A percentile compares a stretch with the other conserved stretches of the same genome.
Evolutionary conservation across 257 asterid species (phyloP).

Genomic region (Nicotiana benthamiana): DNA sequence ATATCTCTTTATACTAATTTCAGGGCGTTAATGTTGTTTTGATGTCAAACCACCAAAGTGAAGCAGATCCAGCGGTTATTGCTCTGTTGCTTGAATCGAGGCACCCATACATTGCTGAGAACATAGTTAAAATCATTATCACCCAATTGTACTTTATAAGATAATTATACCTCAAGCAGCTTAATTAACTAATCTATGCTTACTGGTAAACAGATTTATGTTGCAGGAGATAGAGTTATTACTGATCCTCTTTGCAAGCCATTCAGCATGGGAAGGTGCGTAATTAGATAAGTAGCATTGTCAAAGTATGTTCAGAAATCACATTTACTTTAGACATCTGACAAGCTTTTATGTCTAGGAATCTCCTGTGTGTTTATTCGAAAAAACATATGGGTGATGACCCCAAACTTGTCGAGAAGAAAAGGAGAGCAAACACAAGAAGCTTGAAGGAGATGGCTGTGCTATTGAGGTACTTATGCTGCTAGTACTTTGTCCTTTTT

Average conservation of each 20-base stretch:
- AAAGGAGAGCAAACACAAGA: slow-evolving; percentile 81
- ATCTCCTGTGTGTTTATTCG: slow-evolving; percentile 87
- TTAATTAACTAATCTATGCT: slow-evolving; percentile 16
- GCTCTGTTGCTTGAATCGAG: slow-evolving; percentile 77
- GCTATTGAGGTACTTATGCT: slow-evolving; percentile 56
- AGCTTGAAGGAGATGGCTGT: slow-evolving; percentile 92
- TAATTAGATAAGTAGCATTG: slow-evolving; percentile 3
- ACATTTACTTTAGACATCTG: not conserved
- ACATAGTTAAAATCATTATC: slow-evolving; percentile 41
- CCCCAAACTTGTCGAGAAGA: slow-evolving; percentile 75
- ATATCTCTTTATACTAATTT: slow-evolving; percentile 11
- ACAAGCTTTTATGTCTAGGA: slow-evolving; percentile 40
- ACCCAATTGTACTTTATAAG: not conserved
- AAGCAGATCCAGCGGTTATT: slow-evolving; percentile 95
- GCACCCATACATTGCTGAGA: slow-evolving; percentile 66
- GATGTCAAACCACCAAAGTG: slow-evolving; percentile 95
- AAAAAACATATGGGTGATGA: slow-evolving; percentile 89
- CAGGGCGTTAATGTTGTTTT: slow-evolving; percentile 91
- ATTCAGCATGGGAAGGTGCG: slow-evolving; percentile 97
- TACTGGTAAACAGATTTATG: slow-evolving; percentile 55
- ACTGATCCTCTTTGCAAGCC: slow-evolving; percentile 98
- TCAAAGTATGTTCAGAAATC: not conserved
- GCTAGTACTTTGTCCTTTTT: not conserved
- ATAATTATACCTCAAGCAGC: not conserved
- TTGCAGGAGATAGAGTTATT: slow-evolving; percentile 97